These are phyloP conservation scores for Scopulariopsis brevicaulis DNA, from an alignment of 2,329 filamentous ascomycete species.

Conservation along the genomic window DNA sequence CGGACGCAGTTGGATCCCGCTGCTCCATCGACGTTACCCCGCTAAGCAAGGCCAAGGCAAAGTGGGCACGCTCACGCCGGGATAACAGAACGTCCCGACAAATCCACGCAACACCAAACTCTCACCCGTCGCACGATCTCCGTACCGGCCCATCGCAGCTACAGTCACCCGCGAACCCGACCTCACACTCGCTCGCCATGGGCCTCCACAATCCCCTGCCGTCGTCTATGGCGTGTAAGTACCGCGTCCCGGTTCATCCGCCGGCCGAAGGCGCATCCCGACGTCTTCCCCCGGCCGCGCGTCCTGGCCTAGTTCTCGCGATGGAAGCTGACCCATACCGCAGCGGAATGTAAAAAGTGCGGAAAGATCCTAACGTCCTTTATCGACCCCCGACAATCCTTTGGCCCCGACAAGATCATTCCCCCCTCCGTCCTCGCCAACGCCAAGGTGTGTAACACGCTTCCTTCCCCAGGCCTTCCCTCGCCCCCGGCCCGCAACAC, in stretches of 20 bases:
- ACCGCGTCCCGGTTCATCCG: conserved; percentile 8
- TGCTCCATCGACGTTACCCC: background rate
- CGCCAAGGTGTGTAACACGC: conserved; percentile 57
- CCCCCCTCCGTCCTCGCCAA: conserved; percentile 80
- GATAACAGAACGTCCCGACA: background rate
- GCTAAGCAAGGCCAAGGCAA: background rate
- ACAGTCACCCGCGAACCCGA: background rate
- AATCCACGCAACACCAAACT: background rate
- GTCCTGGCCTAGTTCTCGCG: background rate
- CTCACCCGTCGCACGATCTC: background rate
- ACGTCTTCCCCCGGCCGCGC: background rate
- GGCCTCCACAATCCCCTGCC: conserved; percentile 57
- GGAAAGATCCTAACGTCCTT: conserved; percentile 93
- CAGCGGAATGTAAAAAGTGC: conserved; percentile 96
- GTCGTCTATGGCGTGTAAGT: conserved; percentile 58
- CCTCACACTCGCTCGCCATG: conserved; percentile 26
- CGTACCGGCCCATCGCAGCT: background rate
- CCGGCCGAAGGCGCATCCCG: conserved; percentile 6
- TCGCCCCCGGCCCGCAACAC: background rate
- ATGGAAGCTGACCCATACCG: background rate
- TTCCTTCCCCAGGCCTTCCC: conserved; percentile 4
- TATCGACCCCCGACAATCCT: conserved; percentile 83
- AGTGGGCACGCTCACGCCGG: background rate
- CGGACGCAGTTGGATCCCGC: background rate
- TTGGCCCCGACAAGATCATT: conserved; percentile 95